Evolutionary conservation across 148 eudicot species (phyloP), one percentile per base, ranked within the genome.

Genomic region (Rhododendron ferrugineum): DNA sequence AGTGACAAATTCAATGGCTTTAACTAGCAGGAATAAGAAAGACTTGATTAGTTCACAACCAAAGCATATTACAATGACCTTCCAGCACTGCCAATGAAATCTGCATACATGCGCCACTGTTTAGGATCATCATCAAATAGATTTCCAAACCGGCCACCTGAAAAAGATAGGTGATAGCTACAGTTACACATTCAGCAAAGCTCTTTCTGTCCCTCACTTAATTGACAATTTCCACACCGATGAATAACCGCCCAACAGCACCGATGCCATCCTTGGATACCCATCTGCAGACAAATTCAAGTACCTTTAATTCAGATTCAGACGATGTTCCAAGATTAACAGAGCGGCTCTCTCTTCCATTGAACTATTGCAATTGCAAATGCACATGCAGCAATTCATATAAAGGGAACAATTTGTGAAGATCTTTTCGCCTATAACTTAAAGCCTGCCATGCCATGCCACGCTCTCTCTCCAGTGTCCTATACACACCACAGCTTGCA

Each of bases 221-320:
- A 89, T 86, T 84, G 82, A 86, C 49, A 60, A 85, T 64, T 79
- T 20, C 83, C 95, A 90, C 87, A 95, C 99, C 99, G 64, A 97
- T 94, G 86, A 97, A 88, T 83, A 97, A 90, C 73, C 99, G 99
- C 40, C 99, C 99, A 89, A 97, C 86, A 87, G 99, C 98, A 91
- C 99, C 99, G 85, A 97, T 94, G 89, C 99, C 99, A 90, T 97
- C 99, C 92, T 97, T 97, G 84, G 96, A 89, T 85, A 97, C 99
- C 99, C 99, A 97, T 92, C 99, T 97, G 91, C 80, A 85, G 13
- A 79, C 37, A 89, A 15, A 60, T 54, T 40, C 11, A 58, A 83
- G 75, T 36, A 44, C 75, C 64, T 85, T 74, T 20, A 86, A 58
- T 82, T 23, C 62, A 86, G 23, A 74, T 70, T 82, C 75, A 82